phyloP scores from a whole-genome alignment of 352 stramenopile genomes.

The Pythium angustatum region DNA sequence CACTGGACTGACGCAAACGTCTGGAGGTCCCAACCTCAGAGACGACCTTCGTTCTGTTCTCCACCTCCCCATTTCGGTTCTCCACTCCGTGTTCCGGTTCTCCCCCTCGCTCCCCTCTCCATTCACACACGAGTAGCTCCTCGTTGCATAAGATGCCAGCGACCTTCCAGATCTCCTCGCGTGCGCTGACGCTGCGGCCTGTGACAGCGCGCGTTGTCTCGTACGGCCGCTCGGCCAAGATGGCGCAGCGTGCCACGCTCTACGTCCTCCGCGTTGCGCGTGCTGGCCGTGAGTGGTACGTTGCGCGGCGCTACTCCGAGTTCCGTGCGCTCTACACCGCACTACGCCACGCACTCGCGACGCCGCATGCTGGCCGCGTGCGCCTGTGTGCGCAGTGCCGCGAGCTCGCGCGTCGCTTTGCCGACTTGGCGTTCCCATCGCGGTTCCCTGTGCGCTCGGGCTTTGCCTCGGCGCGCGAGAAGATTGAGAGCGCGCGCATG shows the following conservation, averaged over 20 bases:
- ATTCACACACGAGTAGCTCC: neutral
- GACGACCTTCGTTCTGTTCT: too few relatives aligned
- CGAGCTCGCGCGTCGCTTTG: constrained; percentile 52
- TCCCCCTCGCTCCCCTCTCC: neutral
- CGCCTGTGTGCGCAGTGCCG: constrained; percentile 43
- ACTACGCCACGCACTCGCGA: constrained; percentile 38
- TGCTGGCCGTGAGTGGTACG: constrained; percentile 63
- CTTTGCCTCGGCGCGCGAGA: constrained; percentile 48
- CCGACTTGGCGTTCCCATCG: constrained; percentile 48
- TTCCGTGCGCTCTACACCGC: constrained; percentile 58
- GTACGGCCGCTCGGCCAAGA: constrained; percentile 64
- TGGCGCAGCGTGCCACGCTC: constrained; percentile 54
- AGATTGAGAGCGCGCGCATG: constrained; percentile 56
- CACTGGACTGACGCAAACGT: too few relatives aligned
- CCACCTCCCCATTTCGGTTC: constrained; percentile 5
- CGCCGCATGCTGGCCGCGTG: neutral
- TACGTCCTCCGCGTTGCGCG: constrained; percentile 71
- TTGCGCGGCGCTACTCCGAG: constrained; percentile 75
- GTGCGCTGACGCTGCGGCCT: constrained; percentile 47
- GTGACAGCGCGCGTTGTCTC: constrained; percentile 65
- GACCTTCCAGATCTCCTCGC: constrained; percentile 28
- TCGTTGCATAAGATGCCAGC: too few relatives aligned
- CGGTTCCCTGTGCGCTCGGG: constrained; percentile 53
- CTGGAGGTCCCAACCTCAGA: too few relatives aligned
- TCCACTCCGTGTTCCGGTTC: neutral